Evolutionary conservation across 2,329 filamentous ascomycete genomes (phyloP), one percentile per base, ranked within the genome.

Genomic region (Beauveria medogensis): DNA sequence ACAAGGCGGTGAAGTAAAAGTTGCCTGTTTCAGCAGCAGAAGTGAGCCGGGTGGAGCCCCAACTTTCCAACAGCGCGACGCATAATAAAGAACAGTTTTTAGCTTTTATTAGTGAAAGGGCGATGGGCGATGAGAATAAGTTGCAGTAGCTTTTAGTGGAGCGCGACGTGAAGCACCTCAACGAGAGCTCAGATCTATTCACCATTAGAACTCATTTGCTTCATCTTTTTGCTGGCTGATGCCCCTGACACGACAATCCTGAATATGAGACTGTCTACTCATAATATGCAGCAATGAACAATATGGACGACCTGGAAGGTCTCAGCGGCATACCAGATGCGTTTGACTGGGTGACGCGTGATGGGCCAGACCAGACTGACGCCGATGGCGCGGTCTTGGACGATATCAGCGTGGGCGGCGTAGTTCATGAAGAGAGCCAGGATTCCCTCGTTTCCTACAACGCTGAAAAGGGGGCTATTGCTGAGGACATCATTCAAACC

Each of bases 261-360:
- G 22, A 14, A 20, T n/a, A 54, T 41, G 43, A 16, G 5, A 26
- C 3, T 3, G 7, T 9, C 16, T 24, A 41, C 9, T 28, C 24
- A 24, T 44, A 43, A 8, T 24, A 55, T 55, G 58, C 58, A 55
- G 58, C 51, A 41, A 60, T 55, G 58, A 41, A 22, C 30, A 24
- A 43, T 22, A 30, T 46, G 24, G 44, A 52, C 3, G 34, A 22
- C 34, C 51, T 43, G 34, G 44, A 50, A 16, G 51, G 58, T 46
- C 40, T 46, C 9, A 28, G 37, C n/a, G 43, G 16, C 14, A 18
- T 16, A 6, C 22, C 46, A 5, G 43, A 50, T 30, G 16, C 30
- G 28, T 50, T 50, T 43, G 51, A 48, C 24, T 50, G 34, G 51
- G 26, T 26, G 51, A 55, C 51, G 58, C 58, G 51, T 34, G 44